Conservation (phyloP, 148 eudicot genomes). For the Silene conica region DNA sequence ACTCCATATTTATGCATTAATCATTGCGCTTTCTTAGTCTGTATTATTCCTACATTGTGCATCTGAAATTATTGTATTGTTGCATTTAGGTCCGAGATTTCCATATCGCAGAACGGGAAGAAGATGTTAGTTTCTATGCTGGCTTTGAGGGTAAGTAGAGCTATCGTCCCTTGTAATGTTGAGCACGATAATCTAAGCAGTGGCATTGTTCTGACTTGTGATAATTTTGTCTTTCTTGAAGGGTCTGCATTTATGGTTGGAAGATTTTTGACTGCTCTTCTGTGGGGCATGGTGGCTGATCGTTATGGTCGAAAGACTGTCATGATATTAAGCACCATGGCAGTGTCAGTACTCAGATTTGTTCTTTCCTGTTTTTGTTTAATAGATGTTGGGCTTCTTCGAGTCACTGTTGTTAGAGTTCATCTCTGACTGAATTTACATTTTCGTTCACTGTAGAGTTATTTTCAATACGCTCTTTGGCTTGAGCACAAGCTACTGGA, state of each 20-base stretch:
- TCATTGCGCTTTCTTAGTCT: too few species aligned
- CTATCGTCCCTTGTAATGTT: background rate
- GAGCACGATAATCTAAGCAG: background rate
- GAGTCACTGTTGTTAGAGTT: background rate
- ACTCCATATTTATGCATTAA: background rate
- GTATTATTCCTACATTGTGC: background rate
- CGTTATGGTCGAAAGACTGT: constrained; percentile 64
- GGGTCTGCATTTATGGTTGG: constrained; percentile 74
- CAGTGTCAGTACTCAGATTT: constrained; percentile 39
- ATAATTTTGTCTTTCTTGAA: constrained; percentile 27
- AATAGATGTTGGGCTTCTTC: background rate
- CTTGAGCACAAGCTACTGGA: constrained; percentile 62
- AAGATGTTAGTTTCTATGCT: constrained; percentile 69
- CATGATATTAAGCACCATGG: constrained; percentile 42
- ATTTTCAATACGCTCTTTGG: constrained; percentile 63
- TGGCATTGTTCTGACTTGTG: constrained; percentile 1
- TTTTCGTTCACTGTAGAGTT: constrained; percentile 32
- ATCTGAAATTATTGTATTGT: background rate
- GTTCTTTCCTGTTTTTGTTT: background rate
- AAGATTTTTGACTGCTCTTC: constrained; percentile 64
- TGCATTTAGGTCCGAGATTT: constrained; percentile 51
- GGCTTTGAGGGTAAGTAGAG: constrained; percentile 55
- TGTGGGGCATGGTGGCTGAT: constrained; percentile 71
- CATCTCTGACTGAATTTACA: constrained; percentile 1
- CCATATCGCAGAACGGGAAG: constrained; percentile 56